Percentiles rank a stretch among this genome's conserved stretches.
These are phyloP conservation scores for Cinnamomum chago DNA, from an alignment of 164 flowering plant species.

Conservation along the genomic window DNA sequence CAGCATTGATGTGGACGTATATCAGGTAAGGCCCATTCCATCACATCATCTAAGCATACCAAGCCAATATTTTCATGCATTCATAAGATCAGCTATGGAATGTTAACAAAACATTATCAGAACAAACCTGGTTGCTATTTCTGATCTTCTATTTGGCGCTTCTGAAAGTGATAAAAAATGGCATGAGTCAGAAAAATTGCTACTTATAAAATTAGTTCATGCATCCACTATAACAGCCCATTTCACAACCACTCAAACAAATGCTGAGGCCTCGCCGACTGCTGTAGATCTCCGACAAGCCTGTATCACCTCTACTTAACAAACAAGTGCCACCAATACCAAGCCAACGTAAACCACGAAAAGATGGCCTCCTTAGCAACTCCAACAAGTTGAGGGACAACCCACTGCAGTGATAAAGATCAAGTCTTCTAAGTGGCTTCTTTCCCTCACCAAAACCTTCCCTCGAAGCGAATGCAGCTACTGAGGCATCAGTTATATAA, in stretches of 20 bases:
- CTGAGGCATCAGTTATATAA: constrained; percentile 32
- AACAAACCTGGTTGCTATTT: too few species aligned
- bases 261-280: constrained; percentile 35
- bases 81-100: too few species aligned
- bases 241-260: constrained; percentile 43
- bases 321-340: constrained; percentile 33
- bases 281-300: constrained; percentile 3
- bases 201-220: not conserved
- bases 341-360: constrained; percentile 39
- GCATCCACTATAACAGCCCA: constrained; percentile 47
- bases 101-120: too few species aligned
- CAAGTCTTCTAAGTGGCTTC: constrained; percentile 30
- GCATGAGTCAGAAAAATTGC: not conserved
- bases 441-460: constrained; percentile 9
- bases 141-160: too few species aligned
- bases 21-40: too few species aligned
- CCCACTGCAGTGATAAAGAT: constrained; percentile 34
- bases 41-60: too few species aligned
- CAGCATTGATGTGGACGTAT: too few species aligned
- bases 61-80: too few species aligned
- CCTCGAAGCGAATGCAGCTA: constrained; percentile 25
- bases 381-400: constrained; percentile 18
- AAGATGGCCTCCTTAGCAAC: constrained; percentile 22
- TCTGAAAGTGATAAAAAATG: not conserved
- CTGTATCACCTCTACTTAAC: constrained; percentile 9